Evolutionary conservation across 495 filamentous ascomycete genomes (phyloP).

Genomic region (Bacidia gigantensis): DNA sequence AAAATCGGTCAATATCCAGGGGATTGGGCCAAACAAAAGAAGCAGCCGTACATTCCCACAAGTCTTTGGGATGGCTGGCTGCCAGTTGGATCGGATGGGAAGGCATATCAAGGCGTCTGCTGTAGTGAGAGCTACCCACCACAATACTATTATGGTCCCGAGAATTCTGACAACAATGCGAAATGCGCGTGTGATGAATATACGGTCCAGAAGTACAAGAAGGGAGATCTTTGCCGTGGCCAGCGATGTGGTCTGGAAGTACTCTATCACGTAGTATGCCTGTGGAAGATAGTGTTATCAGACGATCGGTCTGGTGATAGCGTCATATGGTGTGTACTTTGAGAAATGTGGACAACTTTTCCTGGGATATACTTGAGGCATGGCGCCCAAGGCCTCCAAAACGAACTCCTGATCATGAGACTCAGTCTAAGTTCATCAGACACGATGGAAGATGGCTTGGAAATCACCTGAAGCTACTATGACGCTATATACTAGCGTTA

Average conservation of each 20-base stretch:
- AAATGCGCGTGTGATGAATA: constrained; percentile 8
- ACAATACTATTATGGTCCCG: constrained; percentile 1
- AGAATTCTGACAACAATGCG: constrained; percentile 2
- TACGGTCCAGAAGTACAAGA: constrained; percentile 4
- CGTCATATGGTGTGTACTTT: too few species aligned
- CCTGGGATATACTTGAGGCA: too few species aligned
- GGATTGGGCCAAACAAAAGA: background rate
- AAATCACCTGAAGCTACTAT: background rate
- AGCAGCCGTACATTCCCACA: background rate
- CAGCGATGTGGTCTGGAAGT: background rate
- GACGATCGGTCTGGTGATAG: too few species aligned
- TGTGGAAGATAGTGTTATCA: background rate
- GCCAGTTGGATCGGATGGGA: constrained; percentile 2
- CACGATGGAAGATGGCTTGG: too few species aligned
- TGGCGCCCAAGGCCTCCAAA: too few species aligned
- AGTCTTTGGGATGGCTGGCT: background rate
- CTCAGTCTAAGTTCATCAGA: too few species aligned
- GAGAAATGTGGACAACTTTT: too few species aligned
- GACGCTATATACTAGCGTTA: background rate
- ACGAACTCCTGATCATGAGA: too few species aligned
- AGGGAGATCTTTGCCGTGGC: constrained; percentile 1
- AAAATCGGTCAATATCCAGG: constrained; percentile 7
- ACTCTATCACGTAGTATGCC: background rate
- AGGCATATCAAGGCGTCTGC: background rate
- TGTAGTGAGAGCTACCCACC: constrained; percentile 1